A percentile compares a stretch with the other conserved stretches of the same genome.
Evolutionary conservation across 1,139 yeast species (phyloP).

Genomic region (Citeromyces siamensis): DNA sequence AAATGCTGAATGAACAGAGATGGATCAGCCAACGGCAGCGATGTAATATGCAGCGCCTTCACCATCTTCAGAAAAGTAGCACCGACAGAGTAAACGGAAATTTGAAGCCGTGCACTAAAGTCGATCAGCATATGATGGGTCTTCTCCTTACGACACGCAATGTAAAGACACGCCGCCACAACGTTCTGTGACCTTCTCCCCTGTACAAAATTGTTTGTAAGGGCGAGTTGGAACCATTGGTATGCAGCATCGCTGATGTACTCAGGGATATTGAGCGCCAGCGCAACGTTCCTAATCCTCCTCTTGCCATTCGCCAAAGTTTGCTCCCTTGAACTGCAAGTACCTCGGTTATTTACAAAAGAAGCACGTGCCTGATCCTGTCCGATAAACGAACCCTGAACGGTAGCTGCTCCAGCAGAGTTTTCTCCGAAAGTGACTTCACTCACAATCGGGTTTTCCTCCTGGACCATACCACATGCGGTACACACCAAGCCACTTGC

Average conservation of each 20-base stretch:
- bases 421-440: constrained; percentile 94
- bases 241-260: constrained; percentile 78
- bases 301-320: constrained; percentile 74
- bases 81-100: constrained; percentile 88
- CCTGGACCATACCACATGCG: constrained; percentile 76
- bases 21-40: constrained; percentile 86
- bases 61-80: constrained; percentile 92
- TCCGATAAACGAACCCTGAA: constrained; percentile 88
- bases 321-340: constrained; percentile 79
- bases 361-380: constrained; percentile 78
- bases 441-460: constrained; percentile 88
- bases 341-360: constrained; percentile 48
- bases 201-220: constrained; percentile 81
- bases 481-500: constrained; percentile 69
- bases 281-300: constrained; percentile 70
- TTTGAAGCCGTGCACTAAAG: constrained; percentile 79
- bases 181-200: constrained; percentile 94
- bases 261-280: constrained; percentile 68
- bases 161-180: constrained; percentile 85
- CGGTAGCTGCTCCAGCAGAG: constrained; percentile 88
- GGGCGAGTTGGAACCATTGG: constrained; percentile 80
- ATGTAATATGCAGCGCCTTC: constrained; percentile 60
- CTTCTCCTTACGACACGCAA: constrained; percentile 84
- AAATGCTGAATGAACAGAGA: constrained; percentile 88
- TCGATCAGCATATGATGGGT: constrained; percentile 95